These are phyloP conservation scores for Rhodotorula paludigena DNA, from an alignment of 768 basidiomycete species.

Conservation along the genomic window DNA sequence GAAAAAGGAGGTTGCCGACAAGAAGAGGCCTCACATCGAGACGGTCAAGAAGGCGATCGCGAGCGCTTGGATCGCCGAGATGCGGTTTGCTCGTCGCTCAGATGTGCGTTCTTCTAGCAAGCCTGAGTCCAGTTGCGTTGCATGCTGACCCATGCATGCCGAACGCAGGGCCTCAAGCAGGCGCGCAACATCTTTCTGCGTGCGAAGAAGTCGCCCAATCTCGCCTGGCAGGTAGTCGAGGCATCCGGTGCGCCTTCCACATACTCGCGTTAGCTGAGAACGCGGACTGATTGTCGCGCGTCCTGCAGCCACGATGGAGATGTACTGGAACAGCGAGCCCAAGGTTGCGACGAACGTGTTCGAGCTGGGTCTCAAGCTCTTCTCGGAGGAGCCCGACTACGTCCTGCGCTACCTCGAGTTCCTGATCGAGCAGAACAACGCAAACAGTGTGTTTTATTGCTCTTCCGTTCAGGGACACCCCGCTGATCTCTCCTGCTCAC, in stretches of 20 bases:
- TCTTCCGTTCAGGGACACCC: not conserved
- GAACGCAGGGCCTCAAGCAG: slow-evolving; percentile 62
- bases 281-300: not conserved
- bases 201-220: slow-evolving; percentile 59
- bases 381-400: slow-evolving; percentile 65
- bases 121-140: not conserved
- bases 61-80: slow-evolving; percentile 74
- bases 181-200: slow-evolving; percentile 72
- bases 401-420: slow-evolving; percentile 86
- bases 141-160: not conserved
- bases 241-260: slow-evolving; percentile 47
- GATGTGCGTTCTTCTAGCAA: slow-evolving; percentile 52
- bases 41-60: slow-evolving; percentile 59
- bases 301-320: slow-evolving; percentile 78
- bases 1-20: slow-evolving; percentile 26
- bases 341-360: slow-evolving; percentile 84
- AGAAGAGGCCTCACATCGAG: slow-evolving; percentile 56
- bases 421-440: slow-evolving; percentile 88
- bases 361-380: slow-evolving; percentile 81
- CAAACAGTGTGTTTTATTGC: slow-evolving; percentile 65
- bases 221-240: slow-evolving; percentile 86
- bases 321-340: slow-evolving; percentile 74
- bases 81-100: slow-evolving; percentile 82
- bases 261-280: not conserved
- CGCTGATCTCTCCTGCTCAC: not conserved